Base-by-base conservation (phyloP, 306 rosid genomes). In the Astragalus glycyphyllos region DNA sequence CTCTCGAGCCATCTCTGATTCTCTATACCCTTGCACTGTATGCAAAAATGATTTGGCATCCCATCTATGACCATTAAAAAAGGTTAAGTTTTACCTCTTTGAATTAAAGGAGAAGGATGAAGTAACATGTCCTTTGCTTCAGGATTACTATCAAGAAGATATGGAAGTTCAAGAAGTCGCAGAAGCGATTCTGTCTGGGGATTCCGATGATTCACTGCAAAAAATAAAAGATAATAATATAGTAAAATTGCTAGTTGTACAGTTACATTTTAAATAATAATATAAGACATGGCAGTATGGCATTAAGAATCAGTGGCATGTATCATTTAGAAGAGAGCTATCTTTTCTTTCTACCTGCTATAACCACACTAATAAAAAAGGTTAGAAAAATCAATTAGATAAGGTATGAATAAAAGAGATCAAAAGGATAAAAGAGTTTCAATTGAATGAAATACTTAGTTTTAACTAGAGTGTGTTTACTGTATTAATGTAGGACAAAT, bases 171-270 rank as follows among this genome's bases (percentile, higher is more conserved):
- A 62, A 93, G 79, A 77, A 93, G 84, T 83, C 78, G 88, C 86
- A 93, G 81, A 55, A 90, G 83, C 46, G 88, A 90, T 66, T 81
- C 94, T 32, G 98, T 93, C 84, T 90, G 98, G 55, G 97, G 92
- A 75, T 87, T 93, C 71, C 88, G 86, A 46, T 68, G 54, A 59
- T 49, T 67, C 23, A 67, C 98, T 93, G 94, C 81, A 68, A 75
- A 71, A 59, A 41, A 65, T 41, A 20, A 16, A 34, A 47, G 53
- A 35, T 40, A 40, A 7, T 26, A 26, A 7, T 5, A 11, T 47
- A 51, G 17, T 63, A 59, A 61, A 59, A 56, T 61, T 23, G 20
- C 32, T 7, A 34, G 57, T 45, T 63, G 67, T 47, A 15, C 13
- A 49, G 44, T 57, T 14, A 45, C 57, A 26, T 56, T 67, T 76